These are phyloP conservation scores for Thecaphora frezii DNA, from an alignment of 1,284 basidiomycete genomes.

Conservation along the genomic window DNA sequence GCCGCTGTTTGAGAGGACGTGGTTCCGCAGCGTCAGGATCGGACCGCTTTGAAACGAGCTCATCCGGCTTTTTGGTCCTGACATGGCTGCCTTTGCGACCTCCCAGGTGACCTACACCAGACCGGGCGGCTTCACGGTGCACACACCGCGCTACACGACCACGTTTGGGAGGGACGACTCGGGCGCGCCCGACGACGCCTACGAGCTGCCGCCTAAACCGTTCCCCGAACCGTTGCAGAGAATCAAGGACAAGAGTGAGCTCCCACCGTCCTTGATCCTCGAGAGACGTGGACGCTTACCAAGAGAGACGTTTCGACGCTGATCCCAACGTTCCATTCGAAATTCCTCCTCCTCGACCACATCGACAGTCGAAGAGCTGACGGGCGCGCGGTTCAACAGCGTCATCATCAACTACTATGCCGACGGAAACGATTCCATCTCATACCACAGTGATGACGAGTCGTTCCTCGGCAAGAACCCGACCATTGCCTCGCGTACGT, in stretches of 20 bases:
- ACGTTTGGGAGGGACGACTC: constrained; percentile 22
- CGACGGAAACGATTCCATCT: constrained; percentile 44
- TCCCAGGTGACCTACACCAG: constrained; percentile 9
- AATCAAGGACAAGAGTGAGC: constrained; percentile 16
- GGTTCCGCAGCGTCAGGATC: too few species aligned
- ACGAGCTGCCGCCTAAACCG: constrained; percentile 7
- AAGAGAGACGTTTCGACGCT: too few species aligned
- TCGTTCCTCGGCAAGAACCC: constrained; percentile 59
- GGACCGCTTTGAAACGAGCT: too few species aligned
- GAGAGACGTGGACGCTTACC: too few species aligned
- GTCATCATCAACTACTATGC: constrained; percentile 47
- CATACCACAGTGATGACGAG: constrained; percentile 61
- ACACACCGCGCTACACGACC: constrained; percentile 24
- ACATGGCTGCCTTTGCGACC: too few species aligned
- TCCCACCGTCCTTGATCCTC: too few species aligned
- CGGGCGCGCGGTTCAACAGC: constrained; percentile 54
- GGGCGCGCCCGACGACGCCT: constrained; percentile 7
- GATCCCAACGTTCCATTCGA: too few species aligned
- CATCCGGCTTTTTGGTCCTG: too few species aligned
- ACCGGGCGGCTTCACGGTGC: constrained; percentile 4
- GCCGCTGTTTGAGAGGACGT: too few species aligned
- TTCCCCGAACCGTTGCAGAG: constrained; percentile 7
- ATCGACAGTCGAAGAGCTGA: constrained; percentile 54
- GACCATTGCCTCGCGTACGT: constrained; percentile 52
- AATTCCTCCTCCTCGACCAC: too few species aligned